Percentiles rank a stretch among this genome's conserved stretches.
These are phyloP conservation scores for Penicillium lividum DNA, from an alignment of 495 filamentous ascomycete species.

Conservation along the genomic window DNA sequence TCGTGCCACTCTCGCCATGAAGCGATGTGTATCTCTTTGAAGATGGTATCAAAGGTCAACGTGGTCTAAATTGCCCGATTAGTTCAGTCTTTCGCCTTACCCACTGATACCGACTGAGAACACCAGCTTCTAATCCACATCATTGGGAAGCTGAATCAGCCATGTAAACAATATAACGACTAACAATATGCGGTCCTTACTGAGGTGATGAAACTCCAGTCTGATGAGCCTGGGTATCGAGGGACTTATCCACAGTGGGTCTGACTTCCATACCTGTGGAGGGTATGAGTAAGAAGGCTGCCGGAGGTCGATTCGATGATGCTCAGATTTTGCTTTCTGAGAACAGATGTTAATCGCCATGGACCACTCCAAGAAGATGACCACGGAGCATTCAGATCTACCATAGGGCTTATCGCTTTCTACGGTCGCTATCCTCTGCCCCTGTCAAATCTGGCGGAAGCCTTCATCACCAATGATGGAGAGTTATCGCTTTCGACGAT, in stretches of 20 bases:
- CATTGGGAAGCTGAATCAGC: neutral
- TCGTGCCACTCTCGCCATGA: neutral
- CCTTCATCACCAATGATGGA: neutral
- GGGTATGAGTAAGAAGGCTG: neutral
- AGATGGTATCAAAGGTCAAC: neutral
- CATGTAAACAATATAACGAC: neutral
- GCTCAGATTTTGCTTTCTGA: neutral
- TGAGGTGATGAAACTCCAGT: neutral
- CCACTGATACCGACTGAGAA: neutral
- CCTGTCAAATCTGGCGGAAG: too few relatives aligned
- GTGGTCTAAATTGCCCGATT: neutral
- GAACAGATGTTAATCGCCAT: neutral
- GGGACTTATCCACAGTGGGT: neutral
- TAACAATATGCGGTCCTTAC: neutral
- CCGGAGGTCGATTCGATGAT: neutral
- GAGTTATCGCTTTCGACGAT: slow-evolving; percentile 1
- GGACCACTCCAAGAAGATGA: neutral
- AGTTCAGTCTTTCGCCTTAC: too few relatives aligned
- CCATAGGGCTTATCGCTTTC: slow-evolving; percentile 2
- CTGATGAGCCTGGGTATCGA: neutral
- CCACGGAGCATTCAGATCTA: neutral
- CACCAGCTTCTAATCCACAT: neutral
- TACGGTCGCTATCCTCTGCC: neutral
- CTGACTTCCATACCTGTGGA: neutral
- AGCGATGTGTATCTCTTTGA: neutral